These are phyloP conservation scores for Sisymbrium altissimum DNA, from an alignment of 345 rosid species.

Conservation along the genomic window DNA sequence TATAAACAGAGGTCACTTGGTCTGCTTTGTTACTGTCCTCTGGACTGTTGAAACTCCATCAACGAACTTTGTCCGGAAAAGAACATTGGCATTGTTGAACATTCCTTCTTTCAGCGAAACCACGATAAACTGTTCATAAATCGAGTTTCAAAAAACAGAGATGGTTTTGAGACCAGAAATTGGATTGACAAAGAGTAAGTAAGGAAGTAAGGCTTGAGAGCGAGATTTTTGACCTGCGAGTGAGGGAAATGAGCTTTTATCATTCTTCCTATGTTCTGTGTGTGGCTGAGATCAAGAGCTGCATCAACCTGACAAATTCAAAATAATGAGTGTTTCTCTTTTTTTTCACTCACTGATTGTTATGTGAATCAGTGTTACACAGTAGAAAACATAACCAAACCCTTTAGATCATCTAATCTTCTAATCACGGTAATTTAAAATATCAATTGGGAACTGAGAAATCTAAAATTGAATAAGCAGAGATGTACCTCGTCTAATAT, in stretches of 20 bases:
- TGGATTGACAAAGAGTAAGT: not conserved
- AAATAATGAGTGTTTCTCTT: not conserved
- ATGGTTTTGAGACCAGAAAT: not conserved
- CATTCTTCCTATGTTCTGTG: conserved; percentile 99
- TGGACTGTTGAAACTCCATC: conserved; percentile 97
- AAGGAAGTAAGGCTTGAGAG: not conserved
- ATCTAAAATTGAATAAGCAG: not conserved
- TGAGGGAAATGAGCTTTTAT: conserved; percentile 56
- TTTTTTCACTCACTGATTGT: not conserved
- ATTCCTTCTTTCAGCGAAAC: conserved; percentile 98
- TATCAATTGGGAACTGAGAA: not conserved
- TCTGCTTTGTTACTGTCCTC: conserved; percentile 79
- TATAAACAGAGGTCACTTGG: conserved; percentile 36
- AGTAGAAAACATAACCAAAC: not conserved
- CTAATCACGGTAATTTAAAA: not conserved
- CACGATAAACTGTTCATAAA: conserved; percentile 70
- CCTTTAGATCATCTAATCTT: not conserved
- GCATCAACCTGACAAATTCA: conserved; percentile 65
- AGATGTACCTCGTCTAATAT: conserved; percentile 84
- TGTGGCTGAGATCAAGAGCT: conserved; percentile 97
- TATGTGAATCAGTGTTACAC: not conserved
- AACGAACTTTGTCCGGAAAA: conserved; percentile 93
- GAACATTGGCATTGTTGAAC: conserved; percentile 98
- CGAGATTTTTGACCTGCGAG: conserved; percentile 61
- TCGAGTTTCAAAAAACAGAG: not conserved